A percentile compares a stretch with the other conserved stretches of the same genome.
These are phyloP conservation scores for Arabidopsis arenosa DNA, from an alignment of 345 rosid species.

Conservation along the genomic window DNA sequence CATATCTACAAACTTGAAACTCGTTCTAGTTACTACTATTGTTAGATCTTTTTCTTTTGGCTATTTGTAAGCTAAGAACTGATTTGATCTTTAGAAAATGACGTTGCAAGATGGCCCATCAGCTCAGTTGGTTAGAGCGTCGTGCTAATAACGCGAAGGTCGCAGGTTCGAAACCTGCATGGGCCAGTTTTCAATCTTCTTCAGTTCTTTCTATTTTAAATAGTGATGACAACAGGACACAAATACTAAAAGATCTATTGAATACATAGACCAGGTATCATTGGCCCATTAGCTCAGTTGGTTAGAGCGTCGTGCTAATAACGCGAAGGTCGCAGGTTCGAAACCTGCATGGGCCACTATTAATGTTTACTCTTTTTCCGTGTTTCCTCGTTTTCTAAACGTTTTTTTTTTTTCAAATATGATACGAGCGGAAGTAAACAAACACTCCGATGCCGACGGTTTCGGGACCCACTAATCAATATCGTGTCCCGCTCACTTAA, in stretches of 20 bases:
- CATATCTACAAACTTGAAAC: neutral
- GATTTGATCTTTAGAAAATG: neutral
- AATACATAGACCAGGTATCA: no score
- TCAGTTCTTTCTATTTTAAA: no score
- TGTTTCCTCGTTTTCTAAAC: neutral
- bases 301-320: constrained; percentile 94
- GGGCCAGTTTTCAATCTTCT: no score
- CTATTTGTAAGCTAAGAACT: neutral
- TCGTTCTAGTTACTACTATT: neutral
- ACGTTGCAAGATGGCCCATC: constrained; percentile 49
- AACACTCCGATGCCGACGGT: constrained; percentile 37
- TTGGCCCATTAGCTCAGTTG: constrained; percentile 60
- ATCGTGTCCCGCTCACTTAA: constrained; percentile 38
- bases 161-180: constrained; percentile 80
- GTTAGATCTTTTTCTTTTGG: neutral
- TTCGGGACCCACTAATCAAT: constrained; percentile 35
- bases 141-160: constrained; percentile 98
- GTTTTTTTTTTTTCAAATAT: neutral
- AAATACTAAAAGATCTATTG: no score
- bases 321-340: constrained; percentile 89
- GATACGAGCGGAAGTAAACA: constrained; percentile 3
- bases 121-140: constrained; percentile 95
- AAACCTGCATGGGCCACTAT: constrained; percentile 63
- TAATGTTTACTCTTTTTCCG: neutral
- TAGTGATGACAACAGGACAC: no score